Evolutionary conservation across 345 rosid genomes (phyloP), one percentile per base, ranked within the genome.

Genomic region (Salix koriyanagi): DNA sequence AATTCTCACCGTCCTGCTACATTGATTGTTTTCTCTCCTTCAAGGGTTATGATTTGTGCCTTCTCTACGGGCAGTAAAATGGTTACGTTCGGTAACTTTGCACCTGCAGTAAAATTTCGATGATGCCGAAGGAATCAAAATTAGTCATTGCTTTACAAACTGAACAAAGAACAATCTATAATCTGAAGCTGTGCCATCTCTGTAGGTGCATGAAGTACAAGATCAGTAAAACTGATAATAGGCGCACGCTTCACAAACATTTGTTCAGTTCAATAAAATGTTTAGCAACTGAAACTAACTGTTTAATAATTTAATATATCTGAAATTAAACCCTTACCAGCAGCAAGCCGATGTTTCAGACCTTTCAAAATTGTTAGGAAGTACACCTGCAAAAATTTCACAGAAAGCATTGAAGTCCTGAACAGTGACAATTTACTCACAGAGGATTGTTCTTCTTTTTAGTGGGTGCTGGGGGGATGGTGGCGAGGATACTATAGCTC

Each of bases 301-400:
- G 9, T 6, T 32, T 10, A 65, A 50, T 11, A 15, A 19, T 61
- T 42, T 54, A 48, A 65, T 21, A 61, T 75, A 64, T 25, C n/a
- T 75, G 7, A 42, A 68, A 72, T 39, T 32, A 26, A 37, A 50
- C 14, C 48, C 36, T 75, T 90, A 94, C 98, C 97, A 77, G 97
- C 97, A 80, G 98, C 98, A 82, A 91, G 96, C 74, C 96, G 93
- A 85, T 92, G 91, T 83, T 89, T 92, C 83, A 94, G 94, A 84
- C 96, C 91, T 87, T 87, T 91, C 78, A 94, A 83, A 76, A 91
- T 85, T 48, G 92, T 92, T 76, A 94, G 83, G 74, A 92, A 84
- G 86, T 92, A 94, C 62, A 94, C 98, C 98, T 92, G 89, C 67
- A 28, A 85, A 78, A 68, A 71, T 73, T 76, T 76, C 18, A 80